Percentiles rank a stretch among this genome's conserved stretches.
Conservation (phyloP, 192 early-diverging fungal species). For the Phlyctochytrium arcticum region DNA sequence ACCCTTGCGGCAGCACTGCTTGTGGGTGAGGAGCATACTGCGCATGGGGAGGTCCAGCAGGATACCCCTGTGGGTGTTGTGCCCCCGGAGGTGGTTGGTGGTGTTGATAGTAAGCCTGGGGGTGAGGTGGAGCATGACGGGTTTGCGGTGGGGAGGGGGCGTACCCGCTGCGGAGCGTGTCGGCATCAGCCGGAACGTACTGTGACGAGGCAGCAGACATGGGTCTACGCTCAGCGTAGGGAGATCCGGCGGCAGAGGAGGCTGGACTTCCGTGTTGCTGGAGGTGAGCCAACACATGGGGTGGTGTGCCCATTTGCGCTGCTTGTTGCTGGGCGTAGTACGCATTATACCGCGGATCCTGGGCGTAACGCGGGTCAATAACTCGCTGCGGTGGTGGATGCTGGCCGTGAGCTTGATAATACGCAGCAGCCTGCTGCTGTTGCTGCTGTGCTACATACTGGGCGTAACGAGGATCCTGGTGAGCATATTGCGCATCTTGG, state of each 20-base stretch:
- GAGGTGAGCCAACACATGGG: not conserved
- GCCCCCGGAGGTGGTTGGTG: not conserved
- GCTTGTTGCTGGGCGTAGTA: slow-evolving; percentile 18
- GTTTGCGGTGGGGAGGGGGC: too few species aligned
- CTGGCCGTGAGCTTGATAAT: not conserved
- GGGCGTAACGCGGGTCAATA: slow-evolving; percentile 1
- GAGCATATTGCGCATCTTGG: not conserved
- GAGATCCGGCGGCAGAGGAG: not conserved
- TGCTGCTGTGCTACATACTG: slow-evolving; percentile 22
- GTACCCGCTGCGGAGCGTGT: not conserved
- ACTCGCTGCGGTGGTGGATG: not conserved
- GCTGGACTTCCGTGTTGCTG: not conserved
- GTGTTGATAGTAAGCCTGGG: not conserved
- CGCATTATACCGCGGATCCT: slow-evolving; percentile 23
- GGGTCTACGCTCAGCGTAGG: not conserved
- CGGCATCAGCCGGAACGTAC: not conserved
- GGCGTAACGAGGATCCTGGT: not conserved
- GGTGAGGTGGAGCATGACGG: not conserved
- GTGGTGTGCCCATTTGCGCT: not conserved
- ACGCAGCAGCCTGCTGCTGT: slow-evolving; percentile 11
- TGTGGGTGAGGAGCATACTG: not conserved
- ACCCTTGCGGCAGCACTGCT: not conserved
- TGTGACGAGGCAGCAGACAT: not conserved
- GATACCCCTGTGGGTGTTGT: not conserved
- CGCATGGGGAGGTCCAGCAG: not conserved